Evolutionary conservation across 192 early-diverging fungal genomes (phyloP).

Genomic region (Backusella psychrophila): DNA sequence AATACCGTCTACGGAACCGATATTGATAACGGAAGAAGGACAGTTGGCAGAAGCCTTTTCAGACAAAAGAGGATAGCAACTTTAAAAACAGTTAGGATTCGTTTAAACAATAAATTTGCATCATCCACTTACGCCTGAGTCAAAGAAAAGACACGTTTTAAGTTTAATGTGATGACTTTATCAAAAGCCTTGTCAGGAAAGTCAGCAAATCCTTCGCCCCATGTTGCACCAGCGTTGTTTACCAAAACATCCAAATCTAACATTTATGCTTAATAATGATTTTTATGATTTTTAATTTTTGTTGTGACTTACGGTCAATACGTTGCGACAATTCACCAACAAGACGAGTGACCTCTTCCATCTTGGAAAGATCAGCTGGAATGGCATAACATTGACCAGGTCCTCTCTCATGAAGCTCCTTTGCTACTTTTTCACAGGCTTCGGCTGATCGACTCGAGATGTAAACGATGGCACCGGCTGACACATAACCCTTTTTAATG

Average conservation of each 20-base stretch:
- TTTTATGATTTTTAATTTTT: background rate
- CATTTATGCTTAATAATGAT: background rate
- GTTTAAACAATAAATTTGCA: background rate
- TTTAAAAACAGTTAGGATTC: constrained; percentile 8
- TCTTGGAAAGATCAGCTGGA: constrained; percentile 67
- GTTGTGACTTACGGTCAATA: constrained; percentile 50
- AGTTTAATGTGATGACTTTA: constrained; percentile 84
- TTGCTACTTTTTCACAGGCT: constrained; percentile 58
- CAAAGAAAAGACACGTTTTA: constrained; percentile 78
- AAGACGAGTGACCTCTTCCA: constrained; percentile 56
- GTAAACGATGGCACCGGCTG: constrained; percentile 89
- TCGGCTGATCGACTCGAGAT: constrained; percentile 78
- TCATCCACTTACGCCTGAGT: constrained; percentile 54
- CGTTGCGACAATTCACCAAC: constrained; percentile 49
- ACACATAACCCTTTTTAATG: constrained; percentile 59
- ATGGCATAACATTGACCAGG: constrained; percentile 73
- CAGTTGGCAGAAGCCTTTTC: constrained; percentile 47
- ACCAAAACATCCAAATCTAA: constrained; percentile 78
- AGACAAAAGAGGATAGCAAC: constrained; percentile 65
- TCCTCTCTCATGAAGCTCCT: constrained; percentile 61
- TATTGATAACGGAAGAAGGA: constrained; percentile 86
- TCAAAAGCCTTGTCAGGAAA: constrained; percentile 65
- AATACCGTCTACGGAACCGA: constrained; percentile 73
- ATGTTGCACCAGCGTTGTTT: constrained; percentile 84
- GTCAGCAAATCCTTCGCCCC: constrained; percentile 47